A percentile compares a stretch with the other conserved stretches of the same genome.
Conservation (phyloP, 1,284 basidiomycete species). For the Leccinum subfulvum region DNA sequence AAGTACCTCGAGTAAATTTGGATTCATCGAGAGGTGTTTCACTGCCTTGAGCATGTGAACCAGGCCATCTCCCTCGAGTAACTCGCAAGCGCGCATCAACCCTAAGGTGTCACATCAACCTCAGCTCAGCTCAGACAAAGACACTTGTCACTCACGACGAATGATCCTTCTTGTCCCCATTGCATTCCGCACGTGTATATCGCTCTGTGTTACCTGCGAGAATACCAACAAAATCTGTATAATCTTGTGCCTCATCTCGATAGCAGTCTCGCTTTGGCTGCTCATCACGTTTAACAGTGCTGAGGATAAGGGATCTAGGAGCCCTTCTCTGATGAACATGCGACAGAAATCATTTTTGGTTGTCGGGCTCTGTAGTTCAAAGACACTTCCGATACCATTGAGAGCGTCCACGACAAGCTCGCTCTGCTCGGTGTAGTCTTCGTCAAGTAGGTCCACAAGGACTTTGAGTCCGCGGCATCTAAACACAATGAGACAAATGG, state of each 20-base stretch:
- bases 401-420: slow-evolving; percentile 93
- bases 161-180: slow-evolving; percentile 88
- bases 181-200: slow-evolving; percentile 88
- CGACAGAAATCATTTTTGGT: slow-evolving; percentile 98
- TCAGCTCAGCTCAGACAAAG: slow-evolving; percentile 5
- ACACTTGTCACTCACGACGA: slow-evolving; percentile 59
- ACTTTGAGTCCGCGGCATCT: slow-evolving; percentile 93
- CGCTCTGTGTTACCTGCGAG: slow-evolving; percentile 92
- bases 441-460: slow-evolving; percentile 92
- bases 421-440: slow-evolving; percentile 87
- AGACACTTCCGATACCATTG: slow-evolving; percentile 92
- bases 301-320: slow-evolving; percentile 89
- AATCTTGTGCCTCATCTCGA: slow-evolving; percentile 83
- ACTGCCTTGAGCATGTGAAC: slow-evolving; percentile 91
- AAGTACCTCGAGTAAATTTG: slow-evolving; percentile 85
- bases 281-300: slow-evolving; percentile 87
- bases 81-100: slow-evolving; percentile 78
- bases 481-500: slow-evolving; percentile 6
- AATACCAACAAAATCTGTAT: slow-evolving; percentile 91
- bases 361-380: slow-evolving; percentile 92
- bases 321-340: slow-evolving; percentile 95
- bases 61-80: slow-evolving; percentile 81
- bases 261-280: slow-evolving; percentile 63
- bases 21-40: slow-evolving; percentile 93
- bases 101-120: slow-evolving; percentile 45